Evolutionary conservation across 345 rosid species (phyloP).

Genomic region (Bruguiera sexangula): DNA sequence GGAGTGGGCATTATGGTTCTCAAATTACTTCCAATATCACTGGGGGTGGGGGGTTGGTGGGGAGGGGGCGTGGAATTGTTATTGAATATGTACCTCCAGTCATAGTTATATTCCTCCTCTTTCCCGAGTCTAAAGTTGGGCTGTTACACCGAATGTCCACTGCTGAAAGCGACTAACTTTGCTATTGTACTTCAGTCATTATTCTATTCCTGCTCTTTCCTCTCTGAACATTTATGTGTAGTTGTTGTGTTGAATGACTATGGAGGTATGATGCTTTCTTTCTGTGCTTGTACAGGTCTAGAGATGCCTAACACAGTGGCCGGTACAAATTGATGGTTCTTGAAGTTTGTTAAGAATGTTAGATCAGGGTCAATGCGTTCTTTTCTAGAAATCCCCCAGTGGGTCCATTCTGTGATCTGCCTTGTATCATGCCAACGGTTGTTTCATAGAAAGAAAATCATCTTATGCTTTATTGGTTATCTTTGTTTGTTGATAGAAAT

Average conservation of each 20-base stretch:
- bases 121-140: no score
- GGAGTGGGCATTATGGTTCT: no score
- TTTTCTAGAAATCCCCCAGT: conserved; percentile 29
- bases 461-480: conserved; percentile 26
- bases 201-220: no score
- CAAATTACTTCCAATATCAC: no score
- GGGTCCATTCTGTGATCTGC: conserved; percentile 43
- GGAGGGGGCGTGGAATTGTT: no score
- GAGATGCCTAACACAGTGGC: conserved; percentile 26
- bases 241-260: neutral
- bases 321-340: conserved; percentile 23
- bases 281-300: conserved; percentile 25
- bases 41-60: no score
- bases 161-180: no score
- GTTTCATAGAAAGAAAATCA: conserved; percentile 50
- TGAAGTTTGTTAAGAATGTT: conserved; percentile 37
- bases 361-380: conserved; percentile 36
- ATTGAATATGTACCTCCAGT: no score
- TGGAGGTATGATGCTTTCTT: neutral
- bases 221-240: no score
- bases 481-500: conserved; percentile 33
- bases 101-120: no score
- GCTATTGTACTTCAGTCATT: no score
- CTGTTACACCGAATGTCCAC: no score
- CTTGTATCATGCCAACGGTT: conserved; percentile 48